Evolutionary conservation across 2,329 filamentous ascomycete genomes (phyloP), one percentile per base, ranked within the genome.

Genomic region (Plenodomus tracheiphilus): DNA sequence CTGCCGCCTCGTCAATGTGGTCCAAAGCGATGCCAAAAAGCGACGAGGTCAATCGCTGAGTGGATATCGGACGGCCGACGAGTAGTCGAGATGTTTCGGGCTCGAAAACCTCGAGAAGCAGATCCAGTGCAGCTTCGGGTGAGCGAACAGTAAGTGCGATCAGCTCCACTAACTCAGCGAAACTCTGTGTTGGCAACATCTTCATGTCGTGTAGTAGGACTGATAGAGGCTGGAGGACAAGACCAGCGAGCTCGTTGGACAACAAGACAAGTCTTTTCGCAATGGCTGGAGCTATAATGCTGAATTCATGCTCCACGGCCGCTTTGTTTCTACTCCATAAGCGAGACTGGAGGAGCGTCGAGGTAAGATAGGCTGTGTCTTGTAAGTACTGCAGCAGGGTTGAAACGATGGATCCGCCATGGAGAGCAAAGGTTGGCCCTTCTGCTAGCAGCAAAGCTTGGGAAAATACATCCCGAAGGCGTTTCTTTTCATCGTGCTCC

Each of bases 1-100:
- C 54, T 21, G 49, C 51, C 2, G 66, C 68, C 51, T 75, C 71
- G 18, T 72, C 70, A 13, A 76, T 65, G 44, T 76, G 73, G 43
- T 77, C 72, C 7, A 76, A 19, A 1, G 72, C 73, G 30, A 76
- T 71, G 1, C 67, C 71, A 28, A 69, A 68, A 8, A 71, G 34
- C 35, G 69, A 72, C 7, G 57, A 59, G 2, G 72, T 53, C 34
- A 75, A 68, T 49, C 71, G 62, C 1, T 50, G 50, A 7, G 65
- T 49, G 5, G 67, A 46, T 4, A 48, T 46, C 2, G 66, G 64
- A 2, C 52, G 55, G 18, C 59, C 69, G 6, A 61, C 48, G 4
- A 71, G 40, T 6, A 75, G 51, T 3, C 65, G 64, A 10, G 39
- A 47, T 21, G 34, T 64, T 46, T 69, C 64, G 7, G 58, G 63